Evolutionary conservation across 129 eudicot genomes (phyloP).

Genomic region (Pulicaria dysenterica): DNA sequence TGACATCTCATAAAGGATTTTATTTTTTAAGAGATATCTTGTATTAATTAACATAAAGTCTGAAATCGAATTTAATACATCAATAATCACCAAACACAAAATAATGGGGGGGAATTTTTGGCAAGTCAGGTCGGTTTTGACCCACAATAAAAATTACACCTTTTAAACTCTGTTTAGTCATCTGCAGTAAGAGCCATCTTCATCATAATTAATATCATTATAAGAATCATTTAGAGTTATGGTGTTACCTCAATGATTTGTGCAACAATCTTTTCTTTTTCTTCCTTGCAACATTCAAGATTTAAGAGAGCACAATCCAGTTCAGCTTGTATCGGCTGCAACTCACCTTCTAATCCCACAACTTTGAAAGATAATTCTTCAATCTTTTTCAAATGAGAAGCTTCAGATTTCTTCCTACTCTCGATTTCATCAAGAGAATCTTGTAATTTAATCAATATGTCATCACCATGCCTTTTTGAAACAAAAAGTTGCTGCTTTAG

Average conservation of each 20-base stretch:
- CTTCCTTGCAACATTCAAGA: constrained; percentile 96
- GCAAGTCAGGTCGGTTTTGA: too few species aligned
- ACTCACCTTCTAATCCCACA: constrained; percentile 63
- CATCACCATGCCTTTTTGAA: constrained; percentile 85
- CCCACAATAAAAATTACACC: neutral
- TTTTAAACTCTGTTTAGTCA: neutral
- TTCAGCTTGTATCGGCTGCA: constrained; percentile 60
- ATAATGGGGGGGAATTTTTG: too few species aligned
- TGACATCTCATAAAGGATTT: neutral
- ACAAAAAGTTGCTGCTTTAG: constrained; percentile 74
- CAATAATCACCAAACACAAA: neutral
- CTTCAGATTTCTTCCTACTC: constrained; percentile 77
- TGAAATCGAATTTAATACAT: neutral
- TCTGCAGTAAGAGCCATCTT: neutral
- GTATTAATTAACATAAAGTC: neutral
- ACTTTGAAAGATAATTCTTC: constrained; percentile 61
- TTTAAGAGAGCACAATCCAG: constrained; percentile 77
- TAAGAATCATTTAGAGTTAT: neutral
- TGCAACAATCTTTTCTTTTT: constrained; percentile 63
- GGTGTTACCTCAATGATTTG: constrained; percentile 18
- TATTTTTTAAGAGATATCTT: neutral
- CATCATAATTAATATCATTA: constrained; percentile 16
- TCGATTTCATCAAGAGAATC: constrained; percentile 84
- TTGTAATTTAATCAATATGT: constrained; percentile 83
- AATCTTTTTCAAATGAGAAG: constrained; percentile 59